These are phyloP conservation scores for Exophiala bonariae DNA, from an alignment of 2,329 filamentous ascomycete species.

Conservation along the genomic window DNA sequence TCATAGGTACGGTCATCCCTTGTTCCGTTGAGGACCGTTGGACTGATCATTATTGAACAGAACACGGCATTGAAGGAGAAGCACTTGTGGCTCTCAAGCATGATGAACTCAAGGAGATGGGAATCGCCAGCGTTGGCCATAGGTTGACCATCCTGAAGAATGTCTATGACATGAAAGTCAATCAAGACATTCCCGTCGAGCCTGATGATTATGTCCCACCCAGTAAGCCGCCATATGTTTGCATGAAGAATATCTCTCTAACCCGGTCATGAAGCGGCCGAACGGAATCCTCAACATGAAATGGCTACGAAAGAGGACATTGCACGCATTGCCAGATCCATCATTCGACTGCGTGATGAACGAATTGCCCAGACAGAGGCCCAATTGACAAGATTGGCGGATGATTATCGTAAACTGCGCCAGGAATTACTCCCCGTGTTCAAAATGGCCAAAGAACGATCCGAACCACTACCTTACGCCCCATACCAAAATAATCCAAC, in stretches of 20 bases:
- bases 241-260: conserved; percentile 4
- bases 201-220: conserved; percentile 90
- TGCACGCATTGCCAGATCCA: conserved; percentile 82
- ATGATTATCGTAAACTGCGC: conserved; percentile 83
- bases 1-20: conserved; percentile 62
- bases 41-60: conserved; percentile 47
- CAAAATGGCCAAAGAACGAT: conserved; percentile 86
- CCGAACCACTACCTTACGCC: conserved; percentile 74
- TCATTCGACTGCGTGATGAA: conserved; percentile 86
- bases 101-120: conserved; percentile 93
- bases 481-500: conserved; percentile 29
- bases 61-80: conserved; percentile 92
- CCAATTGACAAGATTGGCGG: conserved; percentile 78
- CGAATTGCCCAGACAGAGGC: conserved; percentile 80
- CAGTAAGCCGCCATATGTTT: conserved; percentile 55
- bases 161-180: conserved; percentile 94
- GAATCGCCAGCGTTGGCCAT: conserved; percentile 88
- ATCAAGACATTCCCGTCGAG: conserved; percentile 87
- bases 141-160: conserved; percentile 91
- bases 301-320: conserved; percentile 92
- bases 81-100: conserved; percentile 85
- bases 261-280: conserved; percentile 65
- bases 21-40: neutral
- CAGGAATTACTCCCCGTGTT: conserved; percentile 91
- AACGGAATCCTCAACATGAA: conserved; percentile 80